Base-by-base conservation (phyloP, 495 filamentous ascomycete genomes). In the Daldinia decipiens region DNA sequence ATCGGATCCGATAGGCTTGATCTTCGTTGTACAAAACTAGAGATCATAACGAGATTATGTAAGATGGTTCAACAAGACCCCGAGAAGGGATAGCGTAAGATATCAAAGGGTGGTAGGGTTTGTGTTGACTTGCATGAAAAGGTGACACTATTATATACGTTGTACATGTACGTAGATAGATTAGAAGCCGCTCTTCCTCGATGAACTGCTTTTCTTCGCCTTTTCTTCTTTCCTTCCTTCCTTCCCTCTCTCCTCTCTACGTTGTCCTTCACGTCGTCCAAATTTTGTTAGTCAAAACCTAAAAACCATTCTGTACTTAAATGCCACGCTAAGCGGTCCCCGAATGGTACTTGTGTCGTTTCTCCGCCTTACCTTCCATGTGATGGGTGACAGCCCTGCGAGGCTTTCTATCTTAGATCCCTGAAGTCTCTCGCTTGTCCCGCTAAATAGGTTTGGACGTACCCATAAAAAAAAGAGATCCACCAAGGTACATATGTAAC, bases 1-100 rank as follows among this genome's bases (percentile, higher is more conserved):
- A 65, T 31, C 47, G 26, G 60, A 71, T 71, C 68, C 62, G 67
- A 69, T 69, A 69, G 67, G 67, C n/a, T 58, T 64, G 43, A 59
- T 47, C 36, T 59, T 40, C 13, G 29, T 65, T 29, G 59, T 57
- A 52, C 21, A 54, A 50, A 39, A 36, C 43, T 13, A 58, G 27
- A 71, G 60, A 63, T 56, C 63, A 43, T 11, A 58, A 58, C 27
- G 19, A 32, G 40, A 59, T 67, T 67, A 71, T 58, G 62, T 71
- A 71, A 67, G 68, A 67, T 71, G 43, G 17, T 27, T 62, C 68
- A 62, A 71, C 62, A 39, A 62, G 21, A 56, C 7, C 31, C 17
- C 12, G 15, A 32, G n/a, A 29, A 57, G 26, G 31, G 7, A 32
- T 47, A 36, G 67, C 17, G 38, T 29, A 45, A 9, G 29, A 27